Percentiles rank a stretch among this genome's conserved stretches.
Conservation (phyloP, 257 asterid species). For the Nicotiana attenuata region DNA sequence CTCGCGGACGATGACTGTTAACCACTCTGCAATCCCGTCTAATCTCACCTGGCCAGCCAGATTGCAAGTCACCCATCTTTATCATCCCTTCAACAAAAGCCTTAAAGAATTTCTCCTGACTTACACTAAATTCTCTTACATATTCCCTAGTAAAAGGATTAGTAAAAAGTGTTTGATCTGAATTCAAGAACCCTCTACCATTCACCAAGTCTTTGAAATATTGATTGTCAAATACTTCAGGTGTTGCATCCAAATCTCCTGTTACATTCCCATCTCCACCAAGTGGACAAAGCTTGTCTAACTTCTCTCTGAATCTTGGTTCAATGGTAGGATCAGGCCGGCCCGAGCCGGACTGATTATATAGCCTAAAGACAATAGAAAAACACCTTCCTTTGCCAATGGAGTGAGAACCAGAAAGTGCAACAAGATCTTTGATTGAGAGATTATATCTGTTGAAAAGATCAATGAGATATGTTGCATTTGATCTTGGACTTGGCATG, state of each 20-base stretch:
- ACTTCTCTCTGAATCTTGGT: constrained; percentile 36
- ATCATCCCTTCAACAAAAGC: constrained; percentile 73
- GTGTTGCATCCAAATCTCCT: constrained; percentile 68
- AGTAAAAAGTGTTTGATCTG: constrained; percentile 63
- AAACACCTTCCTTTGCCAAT: constrained; percentile 83
- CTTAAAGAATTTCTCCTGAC: constrained; percentile 33
- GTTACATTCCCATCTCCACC: constrained; percentile 66
- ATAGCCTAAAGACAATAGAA: constrained; percentile 76
- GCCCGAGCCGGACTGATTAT: constrained; percentile 90
- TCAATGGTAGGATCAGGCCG: constrained; percentile 74
- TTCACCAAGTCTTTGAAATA: constrained; percentile 64
- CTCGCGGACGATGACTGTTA: constrained; percentile 14
- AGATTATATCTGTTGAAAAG: constrained; percentile 67
- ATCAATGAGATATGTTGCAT: constrained; percentile 51
- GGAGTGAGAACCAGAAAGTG: constrained; percentile 95
- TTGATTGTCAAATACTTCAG: constrained; percentile 60
- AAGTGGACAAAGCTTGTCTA: constrained; percentile 56
- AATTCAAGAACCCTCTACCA: constrained; percentile 79
- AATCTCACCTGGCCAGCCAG: constrained; percentile 55
- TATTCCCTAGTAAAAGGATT: constrained; percentile 38
- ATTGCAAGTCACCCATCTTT: constrained; percentile 69
- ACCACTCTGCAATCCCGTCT: constrained; percentile 60
- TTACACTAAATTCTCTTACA: constrained; percentile 40
- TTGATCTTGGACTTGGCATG: constrained; percentile 97
- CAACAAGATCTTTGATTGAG: constrained; percentile 66